These are phyloP conservation scores for Rossbeevera mucosa DNA, from an alignment of 768 basidiomycete species.

Conservation along the genomic window DNA sequence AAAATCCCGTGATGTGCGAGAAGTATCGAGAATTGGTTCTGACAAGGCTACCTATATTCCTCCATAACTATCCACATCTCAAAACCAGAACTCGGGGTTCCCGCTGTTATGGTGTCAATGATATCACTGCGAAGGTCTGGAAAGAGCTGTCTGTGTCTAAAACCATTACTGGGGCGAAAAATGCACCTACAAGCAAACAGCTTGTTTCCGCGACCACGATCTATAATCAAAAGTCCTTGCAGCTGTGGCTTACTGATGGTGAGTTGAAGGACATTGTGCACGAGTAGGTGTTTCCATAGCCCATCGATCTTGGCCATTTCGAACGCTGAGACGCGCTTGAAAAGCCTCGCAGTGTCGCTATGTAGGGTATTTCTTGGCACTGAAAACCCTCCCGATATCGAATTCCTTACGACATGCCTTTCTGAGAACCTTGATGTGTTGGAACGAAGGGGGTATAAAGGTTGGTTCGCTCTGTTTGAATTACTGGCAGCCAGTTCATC, in stretches of 20 bases:
- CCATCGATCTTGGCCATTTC: background rate
- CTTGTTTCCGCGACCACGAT: constrained; percentile 67
- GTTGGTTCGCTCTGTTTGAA: constrained; percentile 32
- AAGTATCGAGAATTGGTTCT: constrained; percentile 57
- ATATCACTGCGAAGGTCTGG: constrained; percentile 60
- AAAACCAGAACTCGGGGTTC: constrained; percentile 48
- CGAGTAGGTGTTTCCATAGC: constrained; percentile 47
- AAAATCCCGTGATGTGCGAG: constrained; percentile 37
- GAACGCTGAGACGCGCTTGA: background rate
- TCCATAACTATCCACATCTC: constrained; percentile 74
- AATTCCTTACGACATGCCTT: constrained; percentile 86
- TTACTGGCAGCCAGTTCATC: background rate
- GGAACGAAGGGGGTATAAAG: constrained; percentile 76
- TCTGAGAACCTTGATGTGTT: constrained; percentile 82
- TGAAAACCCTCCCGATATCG: constrained; percentile 75
- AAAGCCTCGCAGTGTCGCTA: constrained; percentile 74
- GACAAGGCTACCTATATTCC: constrained; percentile 79
- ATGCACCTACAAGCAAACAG: constrained; percentile 44
- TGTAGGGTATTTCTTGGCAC: constrained; percentile 71
- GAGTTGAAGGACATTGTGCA: constrained; percentile 72
- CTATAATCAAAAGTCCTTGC: constrained; percentile 48
- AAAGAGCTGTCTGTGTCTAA: constrained; percentile 58
- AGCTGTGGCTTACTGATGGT: constrained; percentile 67
- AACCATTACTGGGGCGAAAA: constrained; percentile 54
- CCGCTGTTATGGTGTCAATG: constrained; percentile 53